Percentiles rank a stretch among this genome's conserved stretches.
phyloP scores from a whole-genome alignment of 768 basidiomycete genomes.

The Russula earlei region DNA sequence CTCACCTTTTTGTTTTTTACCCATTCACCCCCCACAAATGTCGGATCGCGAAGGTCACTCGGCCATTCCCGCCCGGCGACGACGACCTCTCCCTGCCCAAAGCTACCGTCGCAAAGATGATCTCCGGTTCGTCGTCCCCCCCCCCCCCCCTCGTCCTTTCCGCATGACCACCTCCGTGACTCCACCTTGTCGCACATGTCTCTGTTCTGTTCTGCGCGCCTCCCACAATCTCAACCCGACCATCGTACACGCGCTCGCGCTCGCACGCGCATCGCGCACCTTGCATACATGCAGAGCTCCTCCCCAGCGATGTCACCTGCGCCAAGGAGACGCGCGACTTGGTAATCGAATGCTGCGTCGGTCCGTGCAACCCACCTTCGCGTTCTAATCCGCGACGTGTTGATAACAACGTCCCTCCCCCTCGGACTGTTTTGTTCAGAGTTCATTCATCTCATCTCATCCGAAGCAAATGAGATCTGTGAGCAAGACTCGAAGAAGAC shows the following conservation, averaged over 20 bases:
- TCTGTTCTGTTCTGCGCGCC: too few relatives aligned
- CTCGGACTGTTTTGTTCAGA: slow-evolving; percentile 40
- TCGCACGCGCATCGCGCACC: too few relatives aligned
- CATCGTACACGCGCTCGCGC: neutral
- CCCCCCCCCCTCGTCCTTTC: neutral
- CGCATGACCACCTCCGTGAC: too few relatives aligned
- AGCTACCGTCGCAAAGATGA: slow-evolving; percentile 97
- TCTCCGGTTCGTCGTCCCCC: slow-evolving; percentile 49
- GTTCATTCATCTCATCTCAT: slow-evolving; percentile 95
- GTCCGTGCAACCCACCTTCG: slow-evolving; percentile 42
- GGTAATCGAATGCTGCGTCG: slow-evolving; percentile 98
- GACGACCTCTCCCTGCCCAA: slow-evolving; percentile 94
- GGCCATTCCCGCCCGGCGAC: slow-evolving; percentile 55
- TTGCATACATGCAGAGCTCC: slow-evolving; percentile 61
- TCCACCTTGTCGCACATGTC: too few relatives aligned
- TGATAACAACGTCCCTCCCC: too few relatives aligned
- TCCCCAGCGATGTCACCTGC: slow-evolving; percentile 80
- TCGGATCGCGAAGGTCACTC: slow-evolving; percentile 83
- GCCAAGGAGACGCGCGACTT: slow-evolving; percentile 96
- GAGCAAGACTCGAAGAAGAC: slow-evolving; percentile 99
- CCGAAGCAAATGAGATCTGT: slow-evolving; percentile 96
- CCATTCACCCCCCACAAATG: slow-evolving; percentile 47
- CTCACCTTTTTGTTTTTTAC: too few relatives aligned
- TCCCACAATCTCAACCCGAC: too few relatives aligned
- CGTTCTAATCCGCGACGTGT: too few relatives aligned